These are phyloP conservation scores for Cladosporium velox DNA, from an alignment of 2,329 filamentous ascomycete species.

Conservation along the genomic window DNA sequence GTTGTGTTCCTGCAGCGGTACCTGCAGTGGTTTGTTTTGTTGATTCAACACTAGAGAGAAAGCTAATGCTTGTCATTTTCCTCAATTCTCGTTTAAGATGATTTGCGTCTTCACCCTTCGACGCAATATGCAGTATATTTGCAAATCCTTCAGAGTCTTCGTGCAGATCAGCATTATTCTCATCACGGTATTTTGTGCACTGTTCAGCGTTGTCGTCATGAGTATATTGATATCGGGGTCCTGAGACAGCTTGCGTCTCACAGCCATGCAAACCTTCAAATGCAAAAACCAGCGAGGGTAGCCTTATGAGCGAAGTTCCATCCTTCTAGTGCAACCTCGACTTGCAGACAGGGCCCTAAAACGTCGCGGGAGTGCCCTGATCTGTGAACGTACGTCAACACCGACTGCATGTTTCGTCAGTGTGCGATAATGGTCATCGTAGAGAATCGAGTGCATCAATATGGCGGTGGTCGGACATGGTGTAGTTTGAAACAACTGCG, in stretches of 20 bases:
- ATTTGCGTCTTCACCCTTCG: not conserved
- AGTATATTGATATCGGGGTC: not conserved
- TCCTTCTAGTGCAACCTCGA: not conserved
- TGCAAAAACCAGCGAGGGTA: not conserved
- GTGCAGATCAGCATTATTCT: not conserved
- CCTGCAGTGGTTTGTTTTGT: conserved; percentile 7
- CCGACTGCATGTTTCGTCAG: not conserved
- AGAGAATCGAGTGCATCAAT: not conserved
- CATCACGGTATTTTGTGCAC: not conserved
- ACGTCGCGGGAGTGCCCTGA: not conserved
- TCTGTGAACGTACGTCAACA: not conserved
- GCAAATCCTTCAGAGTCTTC: not conserved
- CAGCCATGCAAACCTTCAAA: not conserved
- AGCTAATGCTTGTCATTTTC: conserved; percentile 19
- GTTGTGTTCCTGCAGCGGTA: conserved; percentile 14
- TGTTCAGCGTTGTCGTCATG: conserved; percentile 4
- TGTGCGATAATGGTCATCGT: not conserved
- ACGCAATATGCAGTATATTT: not conserved
- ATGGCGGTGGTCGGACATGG: not conserved
- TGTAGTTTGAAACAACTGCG: not conserved
- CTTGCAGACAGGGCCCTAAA: not conserved
- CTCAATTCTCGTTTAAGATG: not conserved
- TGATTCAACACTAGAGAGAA: not conserved
- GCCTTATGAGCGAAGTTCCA: not conserved
- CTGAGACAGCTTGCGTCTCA: conserved; percentile 7